Percentiles rank a stretch among this genome's conserved stretches.
Evolutionary conservation across 805 yeast genomes (phyloP).

Genomic region (Barnettozyma vustinii): DNA sequence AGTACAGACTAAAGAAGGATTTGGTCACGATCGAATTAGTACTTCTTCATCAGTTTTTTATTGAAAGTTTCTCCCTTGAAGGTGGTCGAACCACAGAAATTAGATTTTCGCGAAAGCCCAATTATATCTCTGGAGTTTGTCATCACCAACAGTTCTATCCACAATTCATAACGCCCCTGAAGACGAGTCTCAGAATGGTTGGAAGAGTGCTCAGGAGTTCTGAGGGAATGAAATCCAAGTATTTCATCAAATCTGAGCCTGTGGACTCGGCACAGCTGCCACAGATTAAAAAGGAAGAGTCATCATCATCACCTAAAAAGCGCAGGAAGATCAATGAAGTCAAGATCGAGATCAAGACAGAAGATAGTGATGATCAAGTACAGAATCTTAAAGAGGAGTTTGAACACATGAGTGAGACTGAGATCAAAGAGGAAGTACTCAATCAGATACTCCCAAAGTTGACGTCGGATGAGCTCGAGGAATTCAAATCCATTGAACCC

Average conservation of each 20-base stretch:
- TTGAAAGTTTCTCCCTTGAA: too few relatives aligned
- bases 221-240: background rate
- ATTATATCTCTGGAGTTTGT: background rate
- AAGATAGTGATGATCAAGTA: background rate
- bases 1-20: too few relatives aligned
- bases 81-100: too few relatives aligned
- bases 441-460: background rate
- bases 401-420: background rate
- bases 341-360: background rate
- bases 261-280: background rate
- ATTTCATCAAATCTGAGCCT: background rate
- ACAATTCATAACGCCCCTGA: background rate
- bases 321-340: background rate
- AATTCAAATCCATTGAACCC: background rate
- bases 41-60: too few relatives aligned
- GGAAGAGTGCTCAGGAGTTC: background rate
- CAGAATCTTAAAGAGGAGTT: background rate
- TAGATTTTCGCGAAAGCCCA: background rate
- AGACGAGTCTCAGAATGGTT: background rate
- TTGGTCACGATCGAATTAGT: too few relatives aligned
- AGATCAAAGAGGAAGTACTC: slow-evolving; percentile 1
- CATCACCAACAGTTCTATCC: background rate
- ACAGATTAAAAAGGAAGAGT: background rate
- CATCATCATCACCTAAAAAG: background rate
- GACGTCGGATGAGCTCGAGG: background rate